Percentiles rank a stretch among this genome's conserved stretches.
Evolutionary conservation across 805 yeast species (phyloP).

Genomic region (Ogataea minuta): DNA sequence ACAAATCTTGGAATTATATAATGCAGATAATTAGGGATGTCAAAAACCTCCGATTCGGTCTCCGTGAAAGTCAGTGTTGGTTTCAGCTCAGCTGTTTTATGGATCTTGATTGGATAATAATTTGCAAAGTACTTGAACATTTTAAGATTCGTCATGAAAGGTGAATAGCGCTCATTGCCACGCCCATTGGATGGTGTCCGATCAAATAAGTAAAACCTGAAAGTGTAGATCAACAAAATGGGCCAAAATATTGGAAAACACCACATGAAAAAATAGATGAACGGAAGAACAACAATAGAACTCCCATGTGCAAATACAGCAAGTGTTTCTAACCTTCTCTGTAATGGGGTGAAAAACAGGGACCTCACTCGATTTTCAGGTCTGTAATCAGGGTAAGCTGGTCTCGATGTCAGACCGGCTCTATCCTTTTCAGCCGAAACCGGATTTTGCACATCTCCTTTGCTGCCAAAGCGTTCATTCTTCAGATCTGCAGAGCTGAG

Average conservation of each 20-base stretch:
- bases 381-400: constrained; percentile 17
- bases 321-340: constrained; percentile 61
- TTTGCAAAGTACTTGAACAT: constrained; percentile 71
- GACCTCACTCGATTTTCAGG: constrained; percentile 43
- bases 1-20: constrained; percentile 7
- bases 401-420: no score
- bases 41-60: constrained; percentile 5
- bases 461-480: no score
- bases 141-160: constrained; percentile 51
- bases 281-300: constrained; percentile 57
- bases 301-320: constrained; percentile 73
- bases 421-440: no score
- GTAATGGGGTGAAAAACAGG: constrained; percentile 54
- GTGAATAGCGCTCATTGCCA: constrained; percentile 54
- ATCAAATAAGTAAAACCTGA: constrained; percentile 54
- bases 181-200: constrained; percentile 76
- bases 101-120: constrained; percentile 77
- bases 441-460: no score
- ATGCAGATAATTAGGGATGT: constrained; percentile 5
- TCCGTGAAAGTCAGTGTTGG: constrained; percentile 58
- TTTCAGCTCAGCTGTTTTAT: constrained; percentile 62
- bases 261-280: constrained; percentile 55
- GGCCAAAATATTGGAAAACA: constrained; percentile 59
- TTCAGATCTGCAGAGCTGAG: no score
- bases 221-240: constrained; percentile 57